Conservation (phyloP, 2,329 filamentous ascomycete genomes). For the Colletotrichum agaves region DNA sequence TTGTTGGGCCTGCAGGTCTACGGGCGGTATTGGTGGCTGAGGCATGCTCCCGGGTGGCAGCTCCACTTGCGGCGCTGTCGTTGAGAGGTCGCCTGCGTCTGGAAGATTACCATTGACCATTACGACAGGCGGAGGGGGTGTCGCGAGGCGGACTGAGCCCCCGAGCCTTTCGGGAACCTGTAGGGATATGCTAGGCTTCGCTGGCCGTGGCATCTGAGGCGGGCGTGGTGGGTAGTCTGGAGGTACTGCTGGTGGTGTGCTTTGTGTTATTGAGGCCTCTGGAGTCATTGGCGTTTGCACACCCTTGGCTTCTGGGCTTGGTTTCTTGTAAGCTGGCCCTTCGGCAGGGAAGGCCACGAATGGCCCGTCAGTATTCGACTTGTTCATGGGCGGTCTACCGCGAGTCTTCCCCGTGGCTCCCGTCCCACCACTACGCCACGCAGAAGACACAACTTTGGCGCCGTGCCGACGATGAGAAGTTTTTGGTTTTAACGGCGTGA, state of each 20-base stretch:
- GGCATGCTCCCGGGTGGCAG: neutral
- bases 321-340: slow-evolving; percentile 61
- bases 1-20: slow-evolving; percentile 8
- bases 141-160: slow-evolving; percentile 71
- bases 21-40: neutral
- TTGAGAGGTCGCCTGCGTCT: neutral
- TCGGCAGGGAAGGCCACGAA: slow-evolving; percentile 75
- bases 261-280: slow-evolving; percentile 11
- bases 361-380: slow-evolving; percentile 67
- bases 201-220: slow-evolving; percentile 40
- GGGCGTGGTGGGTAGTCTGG: neutral
- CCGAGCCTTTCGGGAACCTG: slow-evolving; percentile 63
- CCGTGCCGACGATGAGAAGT: slow-evolving; percentile 74
- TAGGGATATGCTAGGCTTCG: slow-evolving; percentile 52
- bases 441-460: slow-evolving; percentile 86
- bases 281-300: slow-evolving; percentile 44
- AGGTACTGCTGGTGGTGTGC: slow-evolving; percentile 4
- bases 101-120: slow-evolving; percentile 59
- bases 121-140: slow-evolving; percentile 63
- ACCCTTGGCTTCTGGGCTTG: slow-evolving; percentile 47
- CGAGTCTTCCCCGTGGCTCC: slow-evolving; percentile 74
- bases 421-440: slow-evolving; percentile 78
- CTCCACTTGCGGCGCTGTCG: neutral
- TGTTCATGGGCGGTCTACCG: slow-evolving; percentile 81
- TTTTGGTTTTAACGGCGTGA: slow-evolving; percentile 72